phyloP scores from a whole-genome alignment of 1,139 yeast species.

The Kodamaea anthophila region DNA sequence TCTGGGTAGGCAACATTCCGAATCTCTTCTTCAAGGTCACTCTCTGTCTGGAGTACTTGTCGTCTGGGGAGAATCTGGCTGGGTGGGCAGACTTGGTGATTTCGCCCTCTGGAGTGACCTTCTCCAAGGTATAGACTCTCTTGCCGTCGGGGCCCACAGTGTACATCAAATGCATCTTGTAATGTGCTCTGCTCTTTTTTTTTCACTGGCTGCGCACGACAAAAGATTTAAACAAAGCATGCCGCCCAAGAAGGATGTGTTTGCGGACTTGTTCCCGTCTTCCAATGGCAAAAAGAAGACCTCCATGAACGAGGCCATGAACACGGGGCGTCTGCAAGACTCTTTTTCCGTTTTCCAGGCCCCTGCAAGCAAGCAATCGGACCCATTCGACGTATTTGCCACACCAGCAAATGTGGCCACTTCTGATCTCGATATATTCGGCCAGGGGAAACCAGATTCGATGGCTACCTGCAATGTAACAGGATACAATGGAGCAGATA shows the following conservation, averaged over 20 bases:
- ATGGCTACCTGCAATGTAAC: too few relatives aligned
- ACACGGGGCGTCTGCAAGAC: conserved; percentile 9
- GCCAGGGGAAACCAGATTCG: conserved; percentile 3
- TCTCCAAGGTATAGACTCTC: conserved; percentile 89
- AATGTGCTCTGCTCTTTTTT: conserved; percentile 1
- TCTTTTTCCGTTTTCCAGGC: conserved; percentile 14
- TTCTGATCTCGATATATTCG: conserved; percentile 16
- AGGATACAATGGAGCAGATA: too few relatives aligned
- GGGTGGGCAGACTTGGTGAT: conserved; percentile 99
- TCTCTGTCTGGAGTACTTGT: conserved; percentile 98
- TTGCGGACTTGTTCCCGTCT: conserved; percentile 43
- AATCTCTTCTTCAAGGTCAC: conserved; percentile 95
- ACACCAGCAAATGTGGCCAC: conserved; percentile 2
- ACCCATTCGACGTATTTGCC: conserved; percentile 9
- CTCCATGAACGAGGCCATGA: conserved; percentile 5
- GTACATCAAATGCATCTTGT: conserved; percentile 96
- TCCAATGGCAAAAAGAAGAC: conserved; percentile 7
- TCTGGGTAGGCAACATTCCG: conserved; percentile 81
- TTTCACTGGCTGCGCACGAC: conserved; percentile 1
- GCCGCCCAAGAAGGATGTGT: conserved; percentile 43
- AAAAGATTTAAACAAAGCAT: conserved; percentile 3
- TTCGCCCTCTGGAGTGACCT: conserved; percentile 76
- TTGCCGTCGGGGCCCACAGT: conserved; percentile 90
- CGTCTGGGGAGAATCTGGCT: conserved; percentile 98
- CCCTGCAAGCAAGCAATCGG: conserved; percentile 1